Percentiles rank a stretch among this genome's conserved stretches.
Evolutionary conservation across 1,284 basidiomycete genomes (phyloP).

Genomic region (Sporisorium sorghi): DNA sequence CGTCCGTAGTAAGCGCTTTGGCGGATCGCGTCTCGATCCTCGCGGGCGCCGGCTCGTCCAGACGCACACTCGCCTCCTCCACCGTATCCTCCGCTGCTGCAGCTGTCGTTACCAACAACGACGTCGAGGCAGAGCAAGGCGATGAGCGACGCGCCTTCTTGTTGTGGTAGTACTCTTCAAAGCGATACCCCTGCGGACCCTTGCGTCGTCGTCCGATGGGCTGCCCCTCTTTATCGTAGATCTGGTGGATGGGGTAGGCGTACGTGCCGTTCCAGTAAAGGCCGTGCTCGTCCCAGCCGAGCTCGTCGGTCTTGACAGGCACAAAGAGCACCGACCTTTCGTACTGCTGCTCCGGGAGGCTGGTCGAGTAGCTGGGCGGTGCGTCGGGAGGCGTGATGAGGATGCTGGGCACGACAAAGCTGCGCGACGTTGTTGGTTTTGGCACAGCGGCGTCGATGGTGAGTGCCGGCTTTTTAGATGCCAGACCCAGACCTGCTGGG

Average conservation of each 20-base stretch:
- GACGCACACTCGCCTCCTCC: conserved; percentile 34
- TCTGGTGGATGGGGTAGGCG: conserved; percentile 52
- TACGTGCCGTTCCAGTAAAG: conserved; percentile 63
- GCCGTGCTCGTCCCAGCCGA: conserved; percentile 62
- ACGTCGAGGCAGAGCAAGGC: neutral
- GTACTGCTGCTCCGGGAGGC: conserved; percentile 52
- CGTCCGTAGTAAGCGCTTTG: neutral
- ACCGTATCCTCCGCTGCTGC: conserved; percentile 14
- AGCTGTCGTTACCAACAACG: neutral
- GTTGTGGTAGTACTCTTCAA: conserved; percentile 43
- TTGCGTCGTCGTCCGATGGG: conserved; percentile 44
- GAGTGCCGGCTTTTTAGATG: conserved; percentile 1
- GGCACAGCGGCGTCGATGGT: conserved; percentile 17
- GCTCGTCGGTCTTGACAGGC: conserved; percentile 60
- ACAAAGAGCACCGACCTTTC: conserved; percentile 59
- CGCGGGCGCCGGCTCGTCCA: conserved; percentile 42
- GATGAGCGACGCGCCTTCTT: conserved; percentile 30
- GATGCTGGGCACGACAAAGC: conserved; percentile 49
- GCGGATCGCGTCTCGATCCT: conserved; percentile 16
- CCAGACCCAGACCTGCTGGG: neutral
- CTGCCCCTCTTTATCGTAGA: conserved; percentile 42
- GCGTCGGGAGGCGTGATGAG: conserved; percentile 51
- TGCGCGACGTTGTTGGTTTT: conserved; percentile 1
- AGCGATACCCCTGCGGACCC: conserved; percentile 42
- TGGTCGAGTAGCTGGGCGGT: conserved; percentile 30